A percentile compares a stretch with the other conserved stretches of the same genome.
Evolutionary conservation across 2,329 filamentous ascomycete genomes (phyloP).

Genomic region (Beauveria sp.): DNA sequence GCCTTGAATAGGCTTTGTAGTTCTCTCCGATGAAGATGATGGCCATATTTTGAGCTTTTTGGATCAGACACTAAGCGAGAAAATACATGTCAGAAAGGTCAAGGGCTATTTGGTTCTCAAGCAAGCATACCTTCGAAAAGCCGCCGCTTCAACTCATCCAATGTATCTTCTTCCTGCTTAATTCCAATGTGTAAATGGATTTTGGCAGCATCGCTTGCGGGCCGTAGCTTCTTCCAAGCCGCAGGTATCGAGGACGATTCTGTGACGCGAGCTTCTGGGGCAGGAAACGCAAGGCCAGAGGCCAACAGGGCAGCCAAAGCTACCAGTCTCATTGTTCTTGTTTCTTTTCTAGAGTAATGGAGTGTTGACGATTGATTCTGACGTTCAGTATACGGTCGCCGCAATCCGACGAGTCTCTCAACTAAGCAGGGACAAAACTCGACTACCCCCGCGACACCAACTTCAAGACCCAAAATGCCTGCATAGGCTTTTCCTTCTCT

Average conservation of each 20-base stretch:
- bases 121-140: not conserved
- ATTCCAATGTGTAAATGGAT: slow-evolving; percentile 6
- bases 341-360: not conserved
- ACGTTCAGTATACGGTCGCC: not conserved
- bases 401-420: not conserved
- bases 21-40: not conserved
- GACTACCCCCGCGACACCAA: too few species aligned
- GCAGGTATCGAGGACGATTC: not conserved
- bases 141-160: not conserved
- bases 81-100: not conserved
- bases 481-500: too few species aligned
- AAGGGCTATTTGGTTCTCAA: not conserved
- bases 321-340: not conserved
- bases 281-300: not conserved
- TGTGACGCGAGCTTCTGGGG: not conserved
- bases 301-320: not conserved
- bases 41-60: not conserved
- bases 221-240: not conserved
- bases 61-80: not conserved
- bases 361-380: not conserved
- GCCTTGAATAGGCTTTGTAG: not conserved
- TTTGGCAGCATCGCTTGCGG: not conserved
- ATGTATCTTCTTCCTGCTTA: not conserved
- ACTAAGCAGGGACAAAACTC: too few species aligned
- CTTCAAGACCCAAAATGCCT: too few species aligned